Conservation (phyloP, 495 filamentous ascomycete genomes). For the Neurospora terricola region DNA sequence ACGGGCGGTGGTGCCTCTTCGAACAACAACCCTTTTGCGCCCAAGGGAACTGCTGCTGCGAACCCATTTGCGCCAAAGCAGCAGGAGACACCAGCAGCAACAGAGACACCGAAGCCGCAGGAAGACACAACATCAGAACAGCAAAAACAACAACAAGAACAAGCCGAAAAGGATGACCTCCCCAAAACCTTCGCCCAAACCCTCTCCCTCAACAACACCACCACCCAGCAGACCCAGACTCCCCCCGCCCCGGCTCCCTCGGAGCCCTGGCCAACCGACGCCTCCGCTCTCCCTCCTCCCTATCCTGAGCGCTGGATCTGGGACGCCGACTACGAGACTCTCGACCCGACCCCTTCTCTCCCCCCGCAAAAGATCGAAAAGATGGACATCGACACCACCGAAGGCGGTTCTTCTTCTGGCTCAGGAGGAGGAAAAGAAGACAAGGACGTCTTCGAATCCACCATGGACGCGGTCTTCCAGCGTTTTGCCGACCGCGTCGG, state of each 20-base stretch:
- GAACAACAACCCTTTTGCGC: conserved; percentile 37
- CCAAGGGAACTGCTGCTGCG: conserved; percentile 18
- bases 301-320: conserved; percentile 69
- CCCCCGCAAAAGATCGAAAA: conserved; percentile 38
- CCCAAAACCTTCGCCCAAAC: conserved; percentile 62
- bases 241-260: conserved; percentile 34
- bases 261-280: conserved; percentile 65
- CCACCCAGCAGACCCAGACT: conserved; percentile 24
- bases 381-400: conserved; percentile 43
- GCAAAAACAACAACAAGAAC: not conserved
- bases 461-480: conserved; percentile 81
- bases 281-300: conserved; percentile 51
- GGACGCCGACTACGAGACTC: conserved; percentile 85
- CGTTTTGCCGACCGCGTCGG: conserved; percentile 77
- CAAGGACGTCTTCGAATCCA: conserved; percentile 74
- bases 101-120: conserved; percentile 11
- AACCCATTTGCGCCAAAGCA: conserved; percentile 29
- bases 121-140: not conserved
- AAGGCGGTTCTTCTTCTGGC: not conserved
- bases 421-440: conserved; percentile 47
- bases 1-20: conserved; percentile 15
- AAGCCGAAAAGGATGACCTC: conserved; percentile 25
- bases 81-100: conserved; percentile 16
- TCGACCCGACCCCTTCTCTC: conserved; percentile 43
- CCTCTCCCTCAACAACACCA: conserved; percentile 37